Base-by-base conservation (phyloP, 305 asterid genomes). In the Salvia sclarea region DNA sequence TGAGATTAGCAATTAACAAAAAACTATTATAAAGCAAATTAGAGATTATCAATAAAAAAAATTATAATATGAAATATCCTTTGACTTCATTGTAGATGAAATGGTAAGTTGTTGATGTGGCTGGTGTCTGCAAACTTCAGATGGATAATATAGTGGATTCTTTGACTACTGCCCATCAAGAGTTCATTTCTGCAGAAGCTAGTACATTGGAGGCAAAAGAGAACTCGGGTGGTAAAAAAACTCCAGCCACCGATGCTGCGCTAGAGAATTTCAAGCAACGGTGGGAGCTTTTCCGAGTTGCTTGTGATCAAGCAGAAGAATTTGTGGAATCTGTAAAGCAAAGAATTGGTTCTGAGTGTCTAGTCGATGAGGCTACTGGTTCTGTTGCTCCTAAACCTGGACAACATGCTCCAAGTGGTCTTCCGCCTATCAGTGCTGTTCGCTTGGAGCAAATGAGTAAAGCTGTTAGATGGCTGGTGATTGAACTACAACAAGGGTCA, bases 361-460 rank as follows among this genome's bases (percentile, higher is more conserved):
- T 94, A 3, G 96, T 91, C 55, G 99, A 94, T 55, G 99, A 91
- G 82, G 99, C 99, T 50, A 91, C 98, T n/a, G 97, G 97, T 43
- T 81, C 88, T 18, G 80, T 83, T 50, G 72, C 86, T 48, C 79
- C 80, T 70, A 86, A 73, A 75, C 83, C 88, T 4, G 95, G 91
- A 18, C 91, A 86, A 72, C 70, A 83, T 4, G 64, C 71, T 55
- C 56, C 82, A 13, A 66, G 66, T 43, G 96, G 96, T 38, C 93
- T 89, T 48, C 95, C 94, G 5, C 99, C 99, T 5, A 89, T 94
- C 53, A 94, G 99, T 72, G 99, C 99, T 0, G 97, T 94, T 71
- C 83, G 96, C 11, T 75, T 94, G 88, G 98, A 94, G 86, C 99
- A 94, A 81, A 91, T 89, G 98, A 94, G 99, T 71, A 94, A 94